Base-by-base conservation (phyloP, 345 rosid genomes). In the Barbarea vulgaris region DNA sequence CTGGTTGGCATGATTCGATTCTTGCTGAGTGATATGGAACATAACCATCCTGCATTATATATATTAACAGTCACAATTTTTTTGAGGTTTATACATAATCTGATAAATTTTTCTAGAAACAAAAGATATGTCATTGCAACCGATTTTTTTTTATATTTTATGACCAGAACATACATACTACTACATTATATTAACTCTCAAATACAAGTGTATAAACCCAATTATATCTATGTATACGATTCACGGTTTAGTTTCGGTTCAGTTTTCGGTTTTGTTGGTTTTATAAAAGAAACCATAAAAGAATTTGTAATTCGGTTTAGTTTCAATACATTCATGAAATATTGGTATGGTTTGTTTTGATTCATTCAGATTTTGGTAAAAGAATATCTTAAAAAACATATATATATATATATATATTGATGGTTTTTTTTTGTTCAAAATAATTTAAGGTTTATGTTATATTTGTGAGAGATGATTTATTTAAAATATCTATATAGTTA, bases 21-120 rank as follows among this genome's bases (percentile, higher is more conserved):
- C 98, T 86, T 21, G 99, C 97, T 1, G 98, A 95, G 81, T 95
- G 98, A 79, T 95, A 90, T 9, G 99, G 99, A 82, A 95, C 93
- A 82, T 95, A 92, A 34, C 97, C 97, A 64, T 95, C 99, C 99
- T 95, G 83, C 64, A 28, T 50, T 36, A 19, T 7, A 42, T 7
- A 31, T 10, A 51, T 51, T 41, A 47, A 7, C 44, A 11, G 4
- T 42, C 58, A 48, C 47, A 50, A 50, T 4, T 15, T 48, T 30
- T 5, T 5, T 30, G 12, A 30, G 27, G 39, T 14, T 21, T 8
- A 15, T 4, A 0, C 47, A 10, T 13, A 37, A 51, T 22, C 30
- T 22, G 47, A 22, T 21, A 6, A 11, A 12, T 13, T 52, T 13
- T 52, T 5, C 8, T 5, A 11, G 31, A 22, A 22, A 39, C 31